Evolutionary conservation across 208 protist genomes (phyloP), one percentile per base, ranked within the genome.

Genomic region (Trypanosoma lewisi): DNA sequence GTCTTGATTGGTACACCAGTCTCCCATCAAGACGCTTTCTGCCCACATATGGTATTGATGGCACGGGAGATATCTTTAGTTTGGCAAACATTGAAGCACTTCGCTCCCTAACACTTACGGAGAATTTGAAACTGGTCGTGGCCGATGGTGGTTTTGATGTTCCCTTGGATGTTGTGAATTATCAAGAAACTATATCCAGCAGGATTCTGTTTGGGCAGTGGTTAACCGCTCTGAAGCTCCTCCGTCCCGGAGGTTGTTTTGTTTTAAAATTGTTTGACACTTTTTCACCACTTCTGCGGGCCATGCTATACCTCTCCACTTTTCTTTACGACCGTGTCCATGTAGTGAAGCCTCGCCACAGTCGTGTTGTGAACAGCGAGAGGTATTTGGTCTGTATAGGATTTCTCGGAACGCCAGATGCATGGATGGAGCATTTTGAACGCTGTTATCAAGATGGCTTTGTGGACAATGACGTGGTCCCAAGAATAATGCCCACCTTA

Each of bases 221-320:
- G 80, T 63, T 93, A 8, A 45, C 79, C 3, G 88, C 87, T 37
- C 60, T 96, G 42, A 91, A 89, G 63, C 37, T 90, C 37, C 75
- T 95, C 14, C 63, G 67, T 4, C 44, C 28, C 4, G 82, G 86
- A 12, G 89, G 89, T 42, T 91, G 72, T 23, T 88, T 95, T 63
- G 78, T 97, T 27, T 70, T 95, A 65, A 97, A 97, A 73, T 78
- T 94, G 5, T 97, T 96, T 62, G 92, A 97, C 70, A 93, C 85
- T 23, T 94, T 97, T 63, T 83, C 87, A 4, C 83, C 89, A 4
- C 63, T 91, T n/a, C 80, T 82, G n/a, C 63, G 85, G 4, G 63
- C 81, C 6, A 50, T 96, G 23, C 63, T 97, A 36, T 97, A 82
- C 64, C 64, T 95, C 0, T 84, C 89, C 37, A 93, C 85, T 6